phyloP scores from a whole-genome alignment of 2,329 filamentous ascomycete species.

The Aspergillus udagawae region DNA sequence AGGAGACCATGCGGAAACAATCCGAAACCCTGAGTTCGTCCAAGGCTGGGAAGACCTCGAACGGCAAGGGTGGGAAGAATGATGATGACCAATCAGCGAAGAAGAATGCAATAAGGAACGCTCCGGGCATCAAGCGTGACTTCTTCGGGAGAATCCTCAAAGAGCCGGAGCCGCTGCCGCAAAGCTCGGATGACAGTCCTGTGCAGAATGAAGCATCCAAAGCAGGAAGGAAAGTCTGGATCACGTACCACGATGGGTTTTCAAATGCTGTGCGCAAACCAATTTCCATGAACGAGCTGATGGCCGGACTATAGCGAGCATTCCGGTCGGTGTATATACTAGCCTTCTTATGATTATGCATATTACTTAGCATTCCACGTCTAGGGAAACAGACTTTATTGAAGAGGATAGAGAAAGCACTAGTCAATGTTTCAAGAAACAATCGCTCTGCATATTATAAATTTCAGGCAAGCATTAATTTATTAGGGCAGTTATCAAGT shows the following conservation, averaged over 20 bases:
- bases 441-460: neutral
- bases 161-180: constrained; percentile 37
- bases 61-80: constrained; percentile 32
- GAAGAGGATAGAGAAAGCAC: neutral
- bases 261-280: constrained; percentile 91
- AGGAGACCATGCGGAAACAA: constrained; percentile 64
- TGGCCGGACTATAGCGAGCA: constrained; percentile 45
- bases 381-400: neutral
- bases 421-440: neutral
- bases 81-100: constrained; percentile 14
- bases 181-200: constrained; percentile 29
- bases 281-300: constrained; percentile 72
- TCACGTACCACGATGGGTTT: constrained; percentile 83
- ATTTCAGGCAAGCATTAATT: neutral
- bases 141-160: constrained; percentile 77
- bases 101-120: constrained; percentile 28
- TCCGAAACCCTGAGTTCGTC: constrained; percentile 50
- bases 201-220: constrained; percentile 30
- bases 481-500: neutral
- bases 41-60: constrained; percentile 21
- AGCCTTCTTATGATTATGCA: neutral
- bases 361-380: neutral
- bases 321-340: neutral
- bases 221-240: constrained; percentile 66
- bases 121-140: constrained; percentile 60